These are phyloP conservation scores for Pythium rhizo-oryzae DNA, from an alignment of 352 stramenopile genomes.

Conservation along the genomic window DNA sequence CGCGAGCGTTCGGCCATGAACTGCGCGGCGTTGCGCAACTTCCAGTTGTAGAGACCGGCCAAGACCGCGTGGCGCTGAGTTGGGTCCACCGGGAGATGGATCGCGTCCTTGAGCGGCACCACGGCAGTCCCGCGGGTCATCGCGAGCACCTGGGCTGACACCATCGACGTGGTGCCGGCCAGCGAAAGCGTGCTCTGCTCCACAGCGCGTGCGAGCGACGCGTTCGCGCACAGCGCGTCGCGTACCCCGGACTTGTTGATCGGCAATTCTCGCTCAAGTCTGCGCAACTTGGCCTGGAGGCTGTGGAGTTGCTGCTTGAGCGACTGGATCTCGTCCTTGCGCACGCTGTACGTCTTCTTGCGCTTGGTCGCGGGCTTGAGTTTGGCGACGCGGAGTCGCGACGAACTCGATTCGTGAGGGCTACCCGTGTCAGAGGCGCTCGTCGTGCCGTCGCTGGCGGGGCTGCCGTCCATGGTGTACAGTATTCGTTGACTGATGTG, in stretches of 20 bases:
- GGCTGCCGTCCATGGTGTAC: too few species aligned
- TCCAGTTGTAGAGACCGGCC: not conserved
- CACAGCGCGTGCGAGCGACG: not conserved
- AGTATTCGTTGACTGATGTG: too few species aligned
- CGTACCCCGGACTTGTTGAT: not conserved
- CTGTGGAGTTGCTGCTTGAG: not conserved
- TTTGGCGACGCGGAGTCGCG: too few species aligned
- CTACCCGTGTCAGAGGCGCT: too few species aligned
- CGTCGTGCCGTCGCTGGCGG: too few species aligned
- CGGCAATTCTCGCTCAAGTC: not conserved
- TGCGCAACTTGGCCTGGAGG: not conserved
- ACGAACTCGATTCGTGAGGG: too few species aligned
- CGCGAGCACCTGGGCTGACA: not conserved
- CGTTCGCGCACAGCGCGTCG: not conserved
- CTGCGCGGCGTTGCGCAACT: not conserved
- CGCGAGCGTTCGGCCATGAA: constrained; percentile 15
- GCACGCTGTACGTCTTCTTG: not conserved
- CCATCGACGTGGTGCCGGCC: constrained; percentile 1
- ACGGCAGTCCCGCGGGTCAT: not conserved
- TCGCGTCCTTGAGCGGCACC: not conserved
- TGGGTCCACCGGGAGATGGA: not conserved
- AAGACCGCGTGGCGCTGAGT: not conserved
- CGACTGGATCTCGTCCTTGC: not conserved
- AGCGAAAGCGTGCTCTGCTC: constrained; percentile 1
- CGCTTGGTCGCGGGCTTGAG: not conserved